These are phyloP conservation scores for Leccinum laetum DNA, from an alignment of 1,284 basidiomycete genomes.

Conservation along the genomic window DNA sequence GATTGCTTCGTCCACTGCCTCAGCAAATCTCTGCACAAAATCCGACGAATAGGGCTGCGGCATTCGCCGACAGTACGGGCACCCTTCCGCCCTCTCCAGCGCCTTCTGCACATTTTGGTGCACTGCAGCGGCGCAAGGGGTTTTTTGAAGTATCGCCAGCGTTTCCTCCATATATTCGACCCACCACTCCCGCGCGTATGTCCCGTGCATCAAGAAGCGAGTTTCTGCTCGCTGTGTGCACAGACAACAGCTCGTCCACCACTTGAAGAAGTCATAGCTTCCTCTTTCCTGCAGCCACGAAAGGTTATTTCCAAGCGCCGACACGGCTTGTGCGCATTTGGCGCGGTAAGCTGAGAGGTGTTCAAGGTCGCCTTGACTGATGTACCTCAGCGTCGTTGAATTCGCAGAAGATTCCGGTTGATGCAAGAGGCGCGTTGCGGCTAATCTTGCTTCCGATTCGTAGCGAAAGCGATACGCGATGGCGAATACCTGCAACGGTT, in stretches of 20 bases:
- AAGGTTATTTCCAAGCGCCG: conserved; percentile 24
- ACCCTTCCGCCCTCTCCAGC: conserved; percentile 19
- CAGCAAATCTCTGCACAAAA: conserved; percentile 23
- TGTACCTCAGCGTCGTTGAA: background rate
- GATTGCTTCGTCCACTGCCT: conserved; percentile 22
- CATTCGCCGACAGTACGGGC: conserved; percentile 22
- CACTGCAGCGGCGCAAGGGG: conserved; percentile 26
- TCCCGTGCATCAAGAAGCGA: conserved; percentile 26
- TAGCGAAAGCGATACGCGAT: conserved; percentile 34
- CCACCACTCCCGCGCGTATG: conserved; percentile 33
- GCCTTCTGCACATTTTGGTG: conserved; percentile 20
- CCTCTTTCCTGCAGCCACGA: conserved; percentile 27
- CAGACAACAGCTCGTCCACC: conserved; percentile 29
- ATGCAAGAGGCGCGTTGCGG: conserved; percentile 22
- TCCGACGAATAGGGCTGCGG: conserved; percentile 21
- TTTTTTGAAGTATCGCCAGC: conserved; percentile 18
- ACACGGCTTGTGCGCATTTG: conserved; percentile 20
- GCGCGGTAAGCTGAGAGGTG: conserved; percentile 24
- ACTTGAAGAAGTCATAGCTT: conserved; percentile 25
- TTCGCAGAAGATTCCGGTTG: conserved; percentile 9
- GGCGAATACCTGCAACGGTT: conserved; percentile 37
- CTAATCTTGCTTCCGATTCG: conserved; percentile 21
- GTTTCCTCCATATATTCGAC: conserved; percentile 33
- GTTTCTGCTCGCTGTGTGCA: conserved; percentile 22
- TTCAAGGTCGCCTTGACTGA: conserved; percentile 15